Conservation (phyloP, 257 asterid species). For the Nicotiana undulata region DNA sequence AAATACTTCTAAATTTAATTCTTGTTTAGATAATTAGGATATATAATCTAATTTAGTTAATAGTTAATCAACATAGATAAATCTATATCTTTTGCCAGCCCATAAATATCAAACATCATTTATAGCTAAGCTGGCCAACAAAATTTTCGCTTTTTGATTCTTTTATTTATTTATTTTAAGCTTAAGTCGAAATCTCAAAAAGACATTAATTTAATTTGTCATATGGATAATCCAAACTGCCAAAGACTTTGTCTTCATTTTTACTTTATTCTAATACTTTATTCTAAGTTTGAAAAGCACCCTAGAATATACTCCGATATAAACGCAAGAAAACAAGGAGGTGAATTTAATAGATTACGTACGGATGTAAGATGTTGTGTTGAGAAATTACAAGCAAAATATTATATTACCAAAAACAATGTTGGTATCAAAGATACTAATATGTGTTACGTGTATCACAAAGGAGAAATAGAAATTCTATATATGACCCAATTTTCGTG, state of each 20-base stretch:
- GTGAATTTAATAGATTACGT: background rate
- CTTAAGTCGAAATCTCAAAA: background rate
- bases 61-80: background rate
- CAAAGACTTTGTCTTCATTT: background rate
- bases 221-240: background rate
- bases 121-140: background rate
- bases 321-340: background rate
- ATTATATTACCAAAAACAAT: background rate
- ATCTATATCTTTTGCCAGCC: background rate
- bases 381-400: background rate
- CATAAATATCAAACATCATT: background rate
- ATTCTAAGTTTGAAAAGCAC: background rate
- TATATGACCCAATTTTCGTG: background rate
- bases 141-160: background rate
- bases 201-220: background rate
- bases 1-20: too few species aligned
- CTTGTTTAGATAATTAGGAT: too few species aligned
- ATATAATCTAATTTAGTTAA: too few species aligned
- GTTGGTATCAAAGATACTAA: background rate
- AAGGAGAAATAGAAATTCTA: background rate
- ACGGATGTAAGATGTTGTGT: background rate
- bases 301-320: background rate
- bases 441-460: background rate
- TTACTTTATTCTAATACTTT: background rate
- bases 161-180: background rate